Percentiles rank a stretch among this genome's conserved stretches.
These are phyloP conservation scores for Aethionema arabicum DNA, from an alignment of 345 rosid genomes.

Conservation along the genomic window DNA sequence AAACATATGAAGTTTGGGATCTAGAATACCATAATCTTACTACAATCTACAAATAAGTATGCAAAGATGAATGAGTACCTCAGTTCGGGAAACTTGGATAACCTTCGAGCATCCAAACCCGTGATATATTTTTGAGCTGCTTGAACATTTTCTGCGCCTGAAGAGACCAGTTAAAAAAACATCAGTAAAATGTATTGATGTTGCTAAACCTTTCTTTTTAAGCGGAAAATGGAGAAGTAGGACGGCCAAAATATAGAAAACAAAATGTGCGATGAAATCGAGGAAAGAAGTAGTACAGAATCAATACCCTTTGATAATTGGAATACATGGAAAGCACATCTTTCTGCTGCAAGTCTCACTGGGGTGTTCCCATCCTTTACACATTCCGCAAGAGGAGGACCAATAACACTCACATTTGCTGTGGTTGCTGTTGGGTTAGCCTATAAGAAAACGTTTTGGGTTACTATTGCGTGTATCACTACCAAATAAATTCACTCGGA, in stretches of 20 bases:
- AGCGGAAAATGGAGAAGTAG: conserved; percentile 7
- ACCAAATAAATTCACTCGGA: conserved; percentile 2
- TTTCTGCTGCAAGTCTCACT: conserved; percentile 86
- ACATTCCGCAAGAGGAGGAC: conserved; percentile 83
- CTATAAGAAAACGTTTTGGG: conserved; percentile 40
- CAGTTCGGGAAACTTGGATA: conserved; percentile 67
- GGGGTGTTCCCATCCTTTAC: conserved; percentile 78
- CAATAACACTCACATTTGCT: conserved; percentile 55
- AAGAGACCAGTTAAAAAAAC: conserved; percentile 15
- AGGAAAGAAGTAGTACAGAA: conserved; percentile 3
- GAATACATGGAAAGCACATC: conserved; percentile 80
- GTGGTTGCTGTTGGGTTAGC: conserved; percentile 46
- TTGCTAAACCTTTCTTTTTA: conserved; percentile 6
- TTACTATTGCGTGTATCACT: conserved; percentile 2
- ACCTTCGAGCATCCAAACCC: conserved; percentile 92
- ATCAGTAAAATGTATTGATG: not conserved
- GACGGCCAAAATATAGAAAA: not conserved
- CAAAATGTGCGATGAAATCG: not conserved
- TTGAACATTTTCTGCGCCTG: conserved; percentile 79
- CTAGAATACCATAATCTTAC: not conserved
- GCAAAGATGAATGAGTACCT: conserved; percentile 46
- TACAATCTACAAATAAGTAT: not conserved
- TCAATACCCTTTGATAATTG: conserved; percentile 71
- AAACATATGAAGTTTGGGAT: too few species aligned
- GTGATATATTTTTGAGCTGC: conserved; percentile 90